phyloP scores from a whole-genome alignment of 2,329 filamentous ascomycete species.

The Sporothrix sp. region DNA sequence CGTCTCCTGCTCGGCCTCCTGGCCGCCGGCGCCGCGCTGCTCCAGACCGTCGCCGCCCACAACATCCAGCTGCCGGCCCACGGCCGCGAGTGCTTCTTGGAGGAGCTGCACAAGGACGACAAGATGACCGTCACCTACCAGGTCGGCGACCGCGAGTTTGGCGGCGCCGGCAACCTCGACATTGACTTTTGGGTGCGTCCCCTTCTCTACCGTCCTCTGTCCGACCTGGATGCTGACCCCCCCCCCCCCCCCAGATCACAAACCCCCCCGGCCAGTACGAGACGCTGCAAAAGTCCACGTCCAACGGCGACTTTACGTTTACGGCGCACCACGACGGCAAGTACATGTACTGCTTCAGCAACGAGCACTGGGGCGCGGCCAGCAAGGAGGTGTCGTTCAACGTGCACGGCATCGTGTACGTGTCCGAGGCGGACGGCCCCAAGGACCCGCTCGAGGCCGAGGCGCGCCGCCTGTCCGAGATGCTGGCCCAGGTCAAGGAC shows the following conservation, averaged over 20 bases:
- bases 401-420: slow-evolving; percentile 96
- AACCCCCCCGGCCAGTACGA: slow-evolving; percentile 69
- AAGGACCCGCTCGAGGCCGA: slow-evolving; percentile 85
- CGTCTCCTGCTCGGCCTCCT: slow-evolving; percentile 21
- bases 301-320: slow-evolving; percentile 90
- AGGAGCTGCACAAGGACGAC: slow-evolving; percentile 83
- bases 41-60: slow-evolving; percentile 64
- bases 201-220: neutral
- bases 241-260: slow-evolving; percentile 49
- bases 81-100: slow-evolving; percentile 95
- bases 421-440: slow-evolving; percentile 74
- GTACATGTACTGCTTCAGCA: slow-evolving; percentile 97
- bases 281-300: slow-evolving; percentile 68
- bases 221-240: too few species aligned
- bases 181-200: slow-evolving; percentile 90
- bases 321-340: slow-evolving; percentile 75
- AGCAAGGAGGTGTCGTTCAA: slow-evolving; percentile 99
- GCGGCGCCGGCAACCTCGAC: slow-evolving; percentile 85
- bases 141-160: slow-evolving; percentile 93
- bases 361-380: slow-evolving; percentile 93
- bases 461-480: slow-evolving; percentile 74
- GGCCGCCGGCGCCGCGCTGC: slow-evolving; percentile 44
- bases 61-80: slow-evolving; percentile 93
- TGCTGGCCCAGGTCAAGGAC: slow-evolving; percentile 88
- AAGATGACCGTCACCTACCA: slow-evolving; percentile 98